Conservation (phyloP, 2,329 filamentous ascomycete species). For the Rugonectria rugulosa region DNA sequence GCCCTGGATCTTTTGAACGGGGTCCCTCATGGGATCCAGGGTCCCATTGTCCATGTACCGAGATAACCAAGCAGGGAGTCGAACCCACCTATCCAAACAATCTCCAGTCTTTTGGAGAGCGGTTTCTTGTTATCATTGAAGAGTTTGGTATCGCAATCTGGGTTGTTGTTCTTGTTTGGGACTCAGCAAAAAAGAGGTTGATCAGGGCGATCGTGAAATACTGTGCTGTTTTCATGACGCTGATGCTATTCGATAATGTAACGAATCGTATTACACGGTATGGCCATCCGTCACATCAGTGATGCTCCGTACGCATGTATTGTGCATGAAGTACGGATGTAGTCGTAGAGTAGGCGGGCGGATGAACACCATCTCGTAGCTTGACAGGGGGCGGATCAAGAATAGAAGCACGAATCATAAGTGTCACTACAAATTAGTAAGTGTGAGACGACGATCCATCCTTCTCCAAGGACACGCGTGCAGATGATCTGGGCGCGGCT, state of each 20-base stretch:
- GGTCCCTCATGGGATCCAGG: background rate
- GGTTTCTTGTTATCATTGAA: no score
- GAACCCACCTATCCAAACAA: conserved; percentile 7
- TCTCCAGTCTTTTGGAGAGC: conserved; percentile 3
- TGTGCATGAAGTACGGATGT: no score
- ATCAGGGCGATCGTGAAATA: no score
- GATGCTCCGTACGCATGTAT: no score
- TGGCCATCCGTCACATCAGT: no score
- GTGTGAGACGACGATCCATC: background rate
- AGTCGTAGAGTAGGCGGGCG: background rate
- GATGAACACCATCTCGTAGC: background rate
- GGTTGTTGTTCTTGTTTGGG: no score
- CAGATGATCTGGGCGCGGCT: conserved; percentile 12
- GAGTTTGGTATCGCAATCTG: no score
- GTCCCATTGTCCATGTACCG: background rate
- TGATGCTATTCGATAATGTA: no score
- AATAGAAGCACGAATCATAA: conserved; percentile 18
- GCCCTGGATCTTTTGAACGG: conserved; percentile 8
- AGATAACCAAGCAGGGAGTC: background rate
- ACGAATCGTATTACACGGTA: no score
- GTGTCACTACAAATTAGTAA: background rate
- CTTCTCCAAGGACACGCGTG: conserved; percentile 23
- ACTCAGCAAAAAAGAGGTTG: no score
- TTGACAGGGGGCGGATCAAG: conserved; percentile 1
- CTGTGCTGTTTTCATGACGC: no score